A percentile compares a stretch with the other conserved stretches of the same genome.
These are phyloP conservation scores for Talaromyces sp. DNA, from an alignment of 2,329 filamentous ascomycete genomes.

Conservation along the genomic window DNA sequence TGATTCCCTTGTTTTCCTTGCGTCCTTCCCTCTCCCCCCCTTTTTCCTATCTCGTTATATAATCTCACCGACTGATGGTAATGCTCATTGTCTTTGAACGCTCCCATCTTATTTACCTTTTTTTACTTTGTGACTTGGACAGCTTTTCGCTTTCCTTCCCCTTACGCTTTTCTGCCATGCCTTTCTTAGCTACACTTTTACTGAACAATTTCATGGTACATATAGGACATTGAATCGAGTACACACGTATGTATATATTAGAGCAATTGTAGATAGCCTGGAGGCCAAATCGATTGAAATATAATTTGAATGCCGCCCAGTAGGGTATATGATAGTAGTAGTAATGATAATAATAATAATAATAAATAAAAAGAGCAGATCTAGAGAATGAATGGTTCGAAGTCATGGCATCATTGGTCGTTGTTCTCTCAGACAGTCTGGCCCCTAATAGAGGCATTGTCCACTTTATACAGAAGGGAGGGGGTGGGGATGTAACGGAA, in stretches of 20 bases:
- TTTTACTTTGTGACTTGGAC: conserved; percentile 14
- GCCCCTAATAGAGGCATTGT: not conserved
- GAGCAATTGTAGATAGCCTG: no score
- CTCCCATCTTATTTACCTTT: conserved; percentile 9
- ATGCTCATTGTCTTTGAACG: conserved; percentile 12
- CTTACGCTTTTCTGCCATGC: conserved; percentile 2
- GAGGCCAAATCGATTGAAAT: not conserved
- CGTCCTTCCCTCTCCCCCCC: not conserved
- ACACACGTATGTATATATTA: not conserved
- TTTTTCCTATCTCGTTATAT: conserved; percentile 10
- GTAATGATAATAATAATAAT: no score
- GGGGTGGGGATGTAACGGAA: not conserved
- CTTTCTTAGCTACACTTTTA: not conserved
- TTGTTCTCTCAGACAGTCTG: not conserved
- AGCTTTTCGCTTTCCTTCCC: conserved; percentile 1
- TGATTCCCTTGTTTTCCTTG: not conserved
- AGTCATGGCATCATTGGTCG: not conserved
- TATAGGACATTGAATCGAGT: not conserved
- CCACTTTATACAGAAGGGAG: not conserved
- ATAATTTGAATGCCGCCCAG: not conserved
- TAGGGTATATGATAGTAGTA: not conserved
- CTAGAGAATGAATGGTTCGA: not conserved
- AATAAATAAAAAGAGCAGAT: not conserved
- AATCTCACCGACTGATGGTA: conserved; percentile 11
- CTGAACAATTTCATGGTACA: conserved; percentile 10